Evolutionary conservation across 805 yeast species (phyloP).

Genomic region (Metschnikowia baotianmanensis): DNA sequence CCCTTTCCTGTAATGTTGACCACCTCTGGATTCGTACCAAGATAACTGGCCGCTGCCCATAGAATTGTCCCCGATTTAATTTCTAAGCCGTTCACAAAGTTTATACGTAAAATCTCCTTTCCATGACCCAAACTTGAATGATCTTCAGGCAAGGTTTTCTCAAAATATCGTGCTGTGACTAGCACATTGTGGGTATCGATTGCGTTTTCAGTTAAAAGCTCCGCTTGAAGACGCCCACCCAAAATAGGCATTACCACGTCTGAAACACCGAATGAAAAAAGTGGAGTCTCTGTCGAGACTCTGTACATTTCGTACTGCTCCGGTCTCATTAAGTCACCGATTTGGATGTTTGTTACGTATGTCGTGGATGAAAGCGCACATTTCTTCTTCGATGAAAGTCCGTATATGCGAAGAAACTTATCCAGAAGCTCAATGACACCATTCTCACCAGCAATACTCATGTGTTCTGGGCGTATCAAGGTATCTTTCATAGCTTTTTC

Average conservation of each 20-base stretch:
- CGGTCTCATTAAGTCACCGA: conserved; percentile 30
- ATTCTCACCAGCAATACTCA: conserved; percentile 6
- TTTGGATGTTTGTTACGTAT: conserved; percentile 22
- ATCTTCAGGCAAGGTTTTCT: conserved; percentile 6
- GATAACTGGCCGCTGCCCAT: conserved; percentile 30
- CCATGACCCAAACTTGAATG: background rate
- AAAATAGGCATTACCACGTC: conserved; percentile 43
- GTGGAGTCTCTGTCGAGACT: conserved; percentile 11
- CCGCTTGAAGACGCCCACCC: conserved; percentile 46
- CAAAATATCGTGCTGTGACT: conserved; percentile 29
- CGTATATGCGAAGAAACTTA: conserved; percentile 27
- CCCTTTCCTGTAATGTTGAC: conserved; percentile 22
- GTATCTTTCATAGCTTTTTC: conserved; percentile 42
- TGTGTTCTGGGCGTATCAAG: conserved; percentile 42
- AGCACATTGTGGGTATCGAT: conserved; percentile 40
- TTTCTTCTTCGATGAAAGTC: conserved; percentile 27
- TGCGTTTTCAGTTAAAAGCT: conserved; percentile 38
- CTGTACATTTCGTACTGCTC: conserved; percentile 25
- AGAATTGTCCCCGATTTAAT: conserved; percentile 23
- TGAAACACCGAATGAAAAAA: conserved; percentile 9
- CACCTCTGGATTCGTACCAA: conserved; percentile 16
- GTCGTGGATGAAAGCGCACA: conserved; percentile 29
- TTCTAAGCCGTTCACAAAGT: conserved; percentile 33
- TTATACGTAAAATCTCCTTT: conserved; percentile 24
- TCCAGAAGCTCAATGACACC: conserved; percentile 28